A percentile compares a stretch with the other conserved stretches of the same genome.
Evolutionary conservation across 2,329 filamentous ascomycete species (phyloP).

Genomic region (Cadophora sp.): DNA sequence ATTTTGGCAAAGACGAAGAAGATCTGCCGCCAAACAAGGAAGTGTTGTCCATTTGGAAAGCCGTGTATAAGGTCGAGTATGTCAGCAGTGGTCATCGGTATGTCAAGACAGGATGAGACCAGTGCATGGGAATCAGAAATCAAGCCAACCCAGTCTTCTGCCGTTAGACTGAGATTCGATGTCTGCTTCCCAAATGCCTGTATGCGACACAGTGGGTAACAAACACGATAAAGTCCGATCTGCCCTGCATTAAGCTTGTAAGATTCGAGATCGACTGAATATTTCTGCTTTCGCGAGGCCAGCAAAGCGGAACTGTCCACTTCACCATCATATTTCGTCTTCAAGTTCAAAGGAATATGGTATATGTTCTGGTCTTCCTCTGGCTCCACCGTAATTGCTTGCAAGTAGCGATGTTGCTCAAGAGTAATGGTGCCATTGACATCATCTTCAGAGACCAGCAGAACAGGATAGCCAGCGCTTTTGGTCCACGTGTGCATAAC

Average conservation of each 20-base stretch:
- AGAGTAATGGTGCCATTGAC: conserved; percentile 60
- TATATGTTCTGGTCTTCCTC: conserved; percentile 67
- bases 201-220: conserved; percentile 67
- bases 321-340: conserved; percentile 61
- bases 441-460: conserved; percentile 63
- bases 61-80: conserved; percentile 14
- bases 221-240: conserved; percentile 71
- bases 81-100: conserved; percentile 18
- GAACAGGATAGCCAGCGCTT: conserved; percentile 72
- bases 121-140: conserved; percentile 72
- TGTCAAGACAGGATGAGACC: conserved; percentile 45
- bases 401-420: conserved; percentile 70
- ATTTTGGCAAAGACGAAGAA: conserved; percentile 19
- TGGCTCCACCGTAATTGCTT: conserved; percentile 59
- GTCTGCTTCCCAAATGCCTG: conserved; percentile 65
- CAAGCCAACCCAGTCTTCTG: conserved; percentile 75
- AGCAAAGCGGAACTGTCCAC: conserved; percentile 11
- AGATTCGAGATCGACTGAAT: conserved; percentile 63
- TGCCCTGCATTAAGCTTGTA: conserved; percentile 76
- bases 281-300: conserved; percentile 54
- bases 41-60: conserved; percentile 22
- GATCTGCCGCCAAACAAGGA: conserved; percentile 28
- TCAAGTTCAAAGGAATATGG: conserved; percentile 69
- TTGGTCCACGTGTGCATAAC: conserved; percentile 78
- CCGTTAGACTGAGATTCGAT: conserved; percentile 58